Percentiles rank a stretch among this genome's conserved stretches.
phyloP scores from a whole-genome alignment of 2,329 filamentous ascomycete species.

The Dactylonectria macrodidyma region DNA sequence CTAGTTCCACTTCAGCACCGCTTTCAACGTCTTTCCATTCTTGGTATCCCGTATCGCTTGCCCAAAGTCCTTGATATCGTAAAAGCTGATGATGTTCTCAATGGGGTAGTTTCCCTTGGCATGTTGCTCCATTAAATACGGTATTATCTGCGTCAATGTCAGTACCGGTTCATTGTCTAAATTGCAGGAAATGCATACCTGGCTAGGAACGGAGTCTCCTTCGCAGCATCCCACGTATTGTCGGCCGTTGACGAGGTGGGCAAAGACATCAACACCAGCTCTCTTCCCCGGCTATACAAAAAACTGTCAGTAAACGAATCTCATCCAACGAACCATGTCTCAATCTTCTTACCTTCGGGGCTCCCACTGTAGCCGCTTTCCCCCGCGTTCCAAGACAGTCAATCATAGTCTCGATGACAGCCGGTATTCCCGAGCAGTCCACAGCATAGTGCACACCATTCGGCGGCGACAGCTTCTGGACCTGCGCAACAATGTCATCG shows the following conservation, averaged over 20 bases:
- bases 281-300: constrained; percentile 15
- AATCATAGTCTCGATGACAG: constrained; percentile 62
- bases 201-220: constrained; percentile 18
- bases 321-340: not conserved
- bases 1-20: constrained; percentile 47
- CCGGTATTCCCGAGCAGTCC: constrained; percentile 52
- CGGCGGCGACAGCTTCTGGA: constrained; percentile 39
- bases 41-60: constrained; percentile 21
- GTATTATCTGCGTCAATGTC: constrained; percentile 5
- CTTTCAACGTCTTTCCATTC: constrained; percentile 23
- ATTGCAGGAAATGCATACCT: not conserved
- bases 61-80: constrained; percentile 26
- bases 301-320: not conserved
- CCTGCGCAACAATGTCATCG: constrained; percentile 22
- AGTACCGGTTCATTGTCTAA: not conserved
- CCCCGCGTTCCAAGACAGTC: constrained; percentile 55
- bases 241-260: constrained; percentile 17
- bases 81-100: constrained; percentile 18
- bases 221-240: constrained; percentile 27
- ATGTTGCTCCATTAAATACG: constrained; percentile 21
- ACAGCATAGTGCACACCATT: constrained; percentile 51
- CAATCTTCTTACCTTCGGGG: constrained; percentile 16
- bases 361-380: constrained; percentile 28
- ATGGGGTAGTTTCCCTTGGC: constrained; percentile 25
- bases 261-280: constrained; percentile 23